A percentile compares a stretch with the other conserved stretches of the same genome.
phyloP scores from a whole-genome alignment of 306 rosid genomes.

The Cucumis cinereus region DNA sequence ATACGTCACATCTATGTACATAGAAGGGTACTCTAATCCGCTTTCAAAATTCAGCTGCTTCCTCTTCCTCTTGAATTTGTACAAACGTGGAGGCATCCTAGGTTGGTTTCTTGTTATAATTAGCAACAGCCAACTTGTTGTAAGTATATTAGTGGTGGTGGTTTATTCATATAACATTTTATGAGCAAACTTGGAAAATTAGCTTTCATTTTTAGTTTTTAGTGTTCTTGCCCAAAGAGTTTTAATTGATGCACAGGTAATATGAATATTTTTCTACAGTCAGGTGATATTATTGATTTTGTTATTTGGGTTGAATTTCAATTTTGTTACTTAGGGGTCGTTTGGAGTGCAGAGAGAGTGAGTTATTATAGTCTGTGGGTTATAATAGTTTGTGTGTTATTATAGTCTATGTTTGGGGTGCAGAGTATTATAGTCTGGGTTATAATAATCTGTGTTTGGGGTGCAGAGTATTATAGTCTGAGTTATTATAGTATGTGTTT shows the following conservation, averaged over 20 bases:
- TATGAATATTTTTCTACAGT: neutral
- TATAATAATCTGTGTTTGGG: too few relatives aligned
- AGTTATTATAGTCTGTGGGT: too few relatives aligned
- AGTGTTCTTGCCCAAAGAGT: neutral
- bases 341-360: too few relatives aligned
- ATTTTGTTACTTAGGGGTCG: too few relatives aligned
- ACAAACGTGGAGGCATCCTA: neutral
- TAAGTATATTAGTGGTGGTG: neutral
- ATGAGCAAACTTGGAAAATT: neutral
- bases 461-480: too few relatives aligned
- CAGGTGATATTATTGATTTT: neutral
- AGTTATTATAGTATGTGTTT: too few relatives aligned
- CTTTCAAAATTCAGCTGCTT: neutral
- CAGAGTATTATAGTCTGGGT: too few relatives aligned
- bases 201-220: neutral
- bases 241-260: neutral
- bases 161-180: neutral
- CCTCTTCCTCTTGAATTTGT: neutral
- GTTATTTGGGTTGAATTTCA: too few relatives aligned
- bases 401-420: too few relatives aligned
- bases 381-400: too few relatives aligned
- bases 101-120: neutral
- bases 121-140: neutral
- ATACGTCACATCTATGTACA: neutral
- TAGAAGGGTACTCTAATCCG: neutral